Evolutionary conservation across 2,329 filamentous ascomycete species (phyloP).

Genomic region (Fusarium temperatum): DNA sequence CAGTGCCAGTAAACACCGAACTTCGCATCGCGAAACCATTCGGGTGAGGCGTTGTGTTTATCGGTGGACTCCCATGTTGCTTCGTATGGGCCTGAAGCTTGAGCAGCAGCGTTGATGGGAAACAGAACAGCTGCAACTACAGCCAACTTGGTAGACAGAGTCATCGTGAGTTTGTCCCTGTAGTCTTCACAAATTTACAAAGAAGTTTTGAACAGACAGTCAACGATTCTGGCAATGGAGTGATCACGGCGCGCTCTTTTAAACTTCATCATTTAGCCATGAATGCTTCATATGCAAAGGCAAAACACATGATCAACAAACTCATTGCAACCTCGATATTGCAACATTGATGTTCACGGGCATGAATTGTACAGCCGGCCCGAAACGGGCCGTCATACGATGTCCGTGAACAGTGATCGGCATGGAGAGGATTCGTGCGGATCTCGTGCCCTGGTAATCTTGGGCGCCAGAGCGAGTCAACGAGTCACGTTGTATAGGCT

Average conservation of each 20-base stretch:
- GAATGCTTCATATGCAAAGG: rapidly evolving
- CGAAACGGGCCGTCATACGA: not conserved
- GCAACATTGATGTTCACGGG: not conserved
- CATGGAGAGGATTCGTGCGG: constrained; percentile 1
- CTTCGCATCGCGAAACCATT: constrained; percentile 22
- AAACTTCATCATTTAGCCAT: not conserved
- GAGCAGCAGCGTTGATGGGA: not conserved
- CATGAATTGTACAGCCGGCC: not conserved
- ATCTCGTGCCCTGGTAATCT: not conserved
- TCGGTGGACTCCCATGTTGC: constrained; percentile 24
- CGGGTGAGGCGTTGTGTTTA: constrained; percentile 9
- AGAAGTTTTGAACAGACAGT: not conserved
- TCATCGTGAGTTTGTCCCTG: not conserved
- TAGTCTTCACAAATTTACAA: too few species aligned
- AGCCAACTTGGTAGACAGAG: not conserved
- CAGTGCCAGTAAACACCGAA: constrained; percentile 27
- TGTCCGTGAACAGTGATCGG: not conserved
- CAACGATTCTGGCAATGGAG: not conserved
- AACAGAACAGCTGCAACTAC: not conserved
- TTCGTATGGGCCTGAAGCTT: not conserved
- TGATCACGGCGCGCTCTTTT: not conserved
- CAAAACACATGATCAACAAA: not conserved
- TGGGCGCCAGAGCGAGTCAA: not conserved
- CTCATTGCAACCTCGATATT: not conserved
- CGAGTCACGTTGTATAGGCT: not conserved